phyloP scores from a whole-genome alignment of 2,329 filamentous ascomycete species.

The Aspergillus pseudoviridinutans region DNA sequence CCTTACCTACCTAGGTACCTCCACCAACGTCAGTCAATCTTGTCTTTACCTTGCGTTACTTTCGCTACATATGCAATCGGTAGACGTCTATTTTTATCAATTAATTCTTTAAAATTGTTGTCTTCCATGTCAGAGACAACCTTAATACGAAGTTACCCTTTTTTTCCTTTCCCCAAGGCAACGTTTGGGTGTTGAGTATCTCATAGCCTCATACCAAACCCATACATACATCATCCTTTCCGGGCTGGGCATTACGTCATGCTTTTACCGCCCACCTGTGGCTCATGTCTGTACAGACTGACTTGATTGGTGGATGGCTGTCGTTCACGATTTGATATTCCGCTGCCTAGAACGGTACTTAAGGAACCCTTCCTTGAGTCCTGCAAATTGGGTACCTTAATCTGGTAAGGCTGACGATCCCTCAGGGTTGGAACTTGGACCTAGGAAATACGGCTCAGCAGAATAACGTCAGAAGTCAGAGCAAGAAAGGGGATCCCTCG shows the following conservation, averaged over 20 bases:
- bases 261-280: constrained; percentile 5
- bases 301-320: constrained; percentile 6
- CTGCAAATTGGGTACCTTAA: not conserved
- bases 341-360: constrained; percentile 2
- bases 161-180: not conserved
- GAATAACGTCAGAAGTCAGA: not conserved
- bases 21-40: not conserved
- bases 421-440: too few relatives aligned
- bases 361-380: not conserved
- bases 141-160: not conserved
- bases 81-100: not conserved
- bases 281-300: constrained; percentile 2
- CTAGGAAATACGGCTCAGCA: not conserved
- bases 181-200: not conserved
- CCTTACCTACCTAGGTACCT: not conserved
- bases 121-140: not conserved
- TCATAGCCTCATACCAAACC: not conserved
- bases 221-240: not conserved
- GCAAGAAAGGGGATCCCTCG: not conserved
- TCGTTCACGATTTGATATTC: constrained; percentile 1
- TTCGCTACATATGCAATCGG: not conserved
- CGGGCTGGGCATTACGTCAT: constrained; percentile 9
- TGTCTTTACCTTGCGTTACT: not conserved
- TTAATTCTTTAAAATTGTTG: not conserved
- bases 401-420: not conserved